phyloP scores from a whole-genome alignment of 208 protist species.

The Leishmania arabica region DNA sequence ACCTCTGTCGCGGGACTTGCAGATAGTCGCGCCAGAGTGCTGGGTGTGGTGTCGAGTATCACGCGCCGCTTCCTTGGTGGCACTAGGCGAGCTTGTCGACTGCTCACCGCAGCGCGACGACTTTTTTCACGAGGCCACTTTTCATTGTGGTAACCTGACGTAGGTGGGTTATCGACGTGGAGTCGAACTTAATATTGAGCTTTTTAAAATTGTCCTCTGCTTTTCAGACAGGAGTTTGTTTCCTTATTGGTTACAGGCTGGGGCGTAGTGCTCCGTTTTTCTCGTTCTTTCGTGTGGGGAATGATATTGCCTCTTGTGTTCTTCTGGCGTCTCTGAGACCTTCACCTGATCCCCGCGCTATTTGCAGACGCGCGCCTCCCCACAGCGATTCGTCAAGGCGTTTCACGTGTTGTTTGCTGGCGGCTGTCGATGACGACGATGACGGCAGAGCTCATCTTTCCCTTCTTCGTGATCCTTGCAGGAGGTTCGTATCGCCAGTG shows the following conservation, averaged over 20 bases:
- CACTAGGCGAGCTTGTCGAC: background rate
- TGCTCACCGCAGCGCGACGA: background rate
- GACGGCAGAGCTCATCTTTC: background rate
- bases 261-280: background rate
- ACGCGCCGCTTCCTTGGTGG: background rate
- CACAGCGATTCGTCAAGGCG: background rate
- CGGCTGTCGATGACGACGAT: background rate
- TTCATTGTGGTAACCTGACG: background rate
- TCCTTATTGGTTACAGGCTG: background rate
- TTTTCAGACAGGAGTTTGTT: background rate
- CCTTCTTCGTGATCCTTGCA: slow-evolving; percentile 8
- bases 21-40: no score
- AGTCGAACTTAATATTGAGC: background rate
- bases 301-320: background rate
- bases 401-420: background rate
- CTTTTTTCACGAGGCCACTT: background rate
- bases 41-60: no score
- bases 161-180: background rate
- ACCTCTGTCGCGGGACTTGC: background rate
- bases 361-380: background rate
- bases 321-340: background rate
- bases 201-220: background rate
- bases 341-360: background rate
- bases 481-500: background rate
- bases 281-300: background rate